Percentiles rank a stretch among this genome's conserved stretches.
Evolutionary conservation across 2,329 filamentous ascomycete species (phyloP).

Genomic region (Sclerotinia subarctica): DNA sequence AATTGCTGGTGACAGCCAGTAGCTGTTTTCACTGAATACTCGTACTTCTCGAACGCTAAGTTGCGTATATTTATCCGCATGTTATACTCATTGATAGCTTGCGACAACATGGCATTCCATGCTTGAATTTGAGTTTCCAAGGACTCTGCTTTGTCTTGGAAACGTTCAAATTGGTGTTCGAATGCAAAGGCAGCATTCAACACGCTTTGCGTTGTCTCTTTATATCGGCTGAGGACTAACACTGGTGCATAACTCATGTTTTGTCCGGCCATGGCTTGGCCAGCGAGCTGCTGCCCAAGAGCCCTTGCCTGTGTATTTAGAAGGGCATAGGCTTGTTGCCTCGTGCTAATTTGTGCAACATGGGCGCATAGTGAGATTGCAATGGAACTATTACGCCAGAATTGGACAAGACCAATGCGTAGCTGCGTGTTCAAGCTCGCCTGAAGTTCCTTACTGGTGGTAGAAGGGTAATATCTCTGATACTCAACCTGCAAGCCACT

Average conservation of each 20-base stretch:
- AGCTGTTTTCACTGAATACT: slow-evolving; percentile 1
- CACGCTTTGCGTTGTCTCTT: not conserved
- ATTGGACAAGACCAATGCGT: not conserved
- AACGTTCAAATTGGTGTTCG: slow-evolving; percentile 7
- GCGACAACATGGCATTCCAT: slow-evolving; percentile 8
- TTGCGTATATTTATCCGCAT: slow-evolving; percentile 5
- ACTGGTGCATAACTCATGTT: slow-evolving; percentile 12
- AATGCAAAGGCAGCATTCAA: slow-evolving; percentile 1
- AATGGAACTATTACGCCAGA: slow-evolving; percentile 10
- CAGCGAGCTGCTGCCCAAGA: slow-evolving; percentile 5
- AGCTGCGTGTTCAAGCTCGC: slow-evolving; percentile 8
- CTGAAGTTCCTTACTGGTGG: slow-evolving; percentile 9
- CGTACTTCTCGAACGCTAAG: slow-evolving; percentile 4
- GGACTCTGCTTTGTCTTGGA: slow-evolving; percentile 7
- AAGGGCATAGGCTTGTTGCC: slow-evolving; percentile 5
- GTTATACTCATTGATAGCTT: slow-evolving; percentile 11
- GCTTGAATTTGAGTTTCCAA: slow-evolving; percentile 5
- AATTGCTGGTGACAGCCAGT: slow-evolving; percentile 9
- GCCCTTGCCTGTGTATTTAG: slow-evolving; percentile 4
- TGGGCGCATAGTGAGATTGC: slow-evolving; percentile 7
- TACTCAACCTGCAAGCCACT: slow-evolving; percentile 4
- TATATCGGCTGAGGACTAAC: not conserved
- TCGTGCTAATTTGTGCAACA: not conserved
- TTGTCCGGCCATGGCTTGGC: slow-evolving; percentile 9
- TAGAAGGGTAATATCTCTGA: slow-evolving; percentile 3